Evolutionary conservation across 306 rosid genomes (phyloP).

Genomic region (Abrus pulchellus): DNA sequence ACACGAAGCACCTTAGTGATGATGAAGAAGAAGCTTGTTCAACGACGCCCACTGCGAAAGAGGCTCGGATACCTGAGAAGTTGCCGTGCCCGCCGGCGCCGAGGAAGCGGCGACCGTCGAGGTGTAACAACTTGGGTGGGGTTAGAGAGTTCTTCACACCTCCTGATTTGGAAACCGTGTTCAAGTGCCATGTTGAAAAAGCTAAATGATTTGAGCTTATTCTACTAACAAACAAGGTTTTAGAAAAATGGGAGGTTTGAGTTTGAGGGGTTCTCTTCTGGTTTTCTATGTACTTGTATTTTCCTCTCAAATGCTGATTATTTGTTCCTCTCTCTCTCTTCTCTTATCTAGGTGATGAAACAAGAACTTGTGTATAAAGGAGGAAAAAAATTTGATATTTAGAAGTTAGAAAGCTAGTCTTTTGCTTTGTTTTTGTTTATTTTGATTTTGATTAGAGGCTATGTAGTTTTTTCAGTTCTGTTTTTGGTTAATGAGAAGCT

Average conservation of each 20-base stretch:
- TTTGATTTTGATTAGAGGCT: slow-evolving; percentile 22
- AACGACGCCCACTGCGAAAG: slow-evolving; percentile 87
- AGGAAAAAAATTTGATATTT: slow-evolving; percentile 45
- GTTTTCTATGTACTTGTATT: background rate
- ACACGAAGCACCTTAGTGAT: slow-evolving; percentile 53
- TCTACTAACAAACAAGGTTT: slow-evolving; percentile 43
- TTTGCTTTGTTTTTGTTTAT: slow-evolving; percentile 11
- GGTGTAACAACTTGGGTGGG: slow-evolving; percentile 53
- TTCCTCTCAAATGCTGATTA: background rate
- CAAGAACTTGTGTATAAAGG: slow-evolving; percentile 68
- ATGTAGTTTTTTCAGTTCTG: slow-evolving; percentile 41
- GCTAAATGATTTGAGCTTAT: slow-evolving; percentile 56
- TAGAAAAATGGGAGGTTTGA: background rate
- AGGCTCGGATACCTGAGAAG: slow-evolving; percentile 78
- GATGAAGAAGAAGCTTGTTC: slow-evolving; percentile 56
- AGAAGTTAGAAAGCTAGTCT: slow-evolving; percentile 62
- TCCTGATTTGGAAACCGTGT: slow-evolving; percentile 93
- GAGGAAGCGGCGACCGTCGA: slow-evolving; percentile 70
- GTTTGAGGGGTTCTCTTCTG: background rate
- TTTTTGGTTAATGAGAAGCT: slow-evolving; percentile 51
- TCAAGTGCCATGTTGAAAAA: slow-evolving; percentile 74
- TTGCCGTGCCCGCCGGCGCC: slow-evolving; percentile 89
- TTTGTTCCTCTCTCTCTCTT: slow-evolving; percentile 32
- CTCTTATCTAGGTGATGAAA: slow-evolving; percentile 40
- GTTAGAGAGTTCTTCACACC: slow-evolving; percentile 79